phyloP scores from a whole-genome alignment of 2,329 filamentous ascomycete genomes.

The Alternaria gaisen region DNA sequence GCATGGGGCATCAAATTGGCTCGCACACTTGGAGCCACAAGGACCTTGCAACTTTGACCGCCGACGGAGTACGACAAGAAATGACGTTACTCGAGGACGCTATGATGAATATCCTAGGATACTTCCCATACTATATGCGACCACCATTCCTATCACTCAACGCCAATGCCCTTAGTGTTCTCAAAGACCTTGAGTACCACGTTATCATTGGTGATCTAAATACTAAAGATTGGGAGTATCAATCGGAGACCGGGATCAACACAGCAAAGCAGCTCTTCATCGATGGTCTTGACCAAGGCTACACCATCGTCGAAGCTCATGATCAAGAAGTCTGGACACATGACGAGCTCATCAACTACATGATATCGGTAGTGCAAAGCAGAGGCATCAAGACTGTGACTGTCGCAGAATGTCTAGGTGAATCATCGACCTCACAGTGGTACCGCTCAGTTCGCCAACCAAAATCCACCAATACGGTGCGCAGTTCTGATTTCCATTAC shows the following conservation, averaged over 20 bases:
- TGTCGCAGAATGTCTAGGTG: conserved; percentile 12
- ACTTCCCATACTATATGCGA: conserved; percentile 60
- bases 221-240: conserved; percentile 65
- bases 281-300: conserved; percentile 9
- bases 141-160: conserved; percentile 50
- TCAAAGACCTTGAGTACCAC: conserved; percentile 60
- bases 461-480: neutral
- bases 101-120: conserved; percentile 59
- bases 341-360: conserved; percentile 17
- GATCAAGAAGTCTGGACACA: conserved; percentile 17
- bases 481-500: neutral
- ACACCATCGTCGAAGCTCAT: conserved; percentile 19
- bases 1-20: conserved; percentile 6
- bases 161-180: conserved; percentile 43
- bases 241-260: conserved; percentile 54
- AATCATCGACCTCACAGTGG: conserved; percentile 1
- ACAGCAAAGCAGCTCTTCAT: conserved; percentile 61
- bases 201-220: conserved; percentile 67
- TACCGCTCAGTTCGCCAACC: conserved; percentile 8
- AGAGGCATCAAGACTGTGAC: conserved; percentile 16
- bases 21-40: conserved; percentile 53
- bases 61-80: conserved; percentile 51
- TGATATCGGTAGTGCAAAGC: conserved; percentile 9
- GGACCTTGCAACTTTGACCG: conserved; percentile 51
- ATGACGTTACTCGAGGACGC: conserved; percentile 61